Conservation (phyloP, 2,329 filamentous ascomycete species). For the Phoma sp. region DNA sequence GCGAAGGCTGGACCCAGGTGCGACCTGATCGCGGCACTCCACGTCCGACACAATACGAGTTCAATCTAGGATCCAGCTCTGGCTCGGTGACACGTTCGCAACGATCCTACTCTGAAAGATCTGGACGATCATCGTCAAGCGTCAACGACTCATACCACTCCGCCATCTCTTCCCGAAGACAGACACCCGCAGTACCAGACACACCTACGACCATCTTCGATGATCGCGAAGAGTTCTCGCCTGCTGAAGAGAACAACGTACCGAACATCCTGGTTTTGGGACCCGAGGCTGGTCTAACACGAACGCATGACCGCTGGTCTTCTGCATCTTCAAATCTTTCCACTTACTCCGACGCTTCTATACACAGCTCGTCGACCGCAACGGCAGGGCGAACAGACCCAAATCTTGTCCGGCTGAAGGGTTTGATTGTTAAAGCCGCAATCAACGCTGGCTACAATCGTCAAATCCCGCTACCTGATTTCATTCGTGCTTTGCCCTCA, state of each 20-base stretch:
- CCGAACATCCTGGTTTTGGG: slow-evolving; percentile 91
- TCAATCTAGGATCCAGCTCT: slow-evolving; percentile 53
- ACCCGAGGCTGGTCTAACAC: slow-evolving; percentile 62
- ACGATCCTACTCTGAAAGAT: slow-evolving; percentile 44
- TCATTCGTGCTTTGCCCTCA: slow-evolving; percentile 76
- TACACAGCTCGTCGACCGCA: slow-evolving; percentile 73
- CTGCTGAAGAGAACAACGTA: slow-evolving; percentile 73
- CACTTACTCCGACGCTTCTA: slow-evolving; percentile 74
- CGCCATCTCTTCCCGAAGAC: slow-evolving; percentile 49
- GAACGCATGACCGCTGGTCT: slow-evolving; percentile 76
- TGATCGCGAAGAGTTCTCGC: slow-evolving; percentile 78
- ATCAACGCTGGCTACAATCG: slow-evolving; percentile 83
- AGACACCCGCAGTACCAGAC: slow-evolving; percentile 66
- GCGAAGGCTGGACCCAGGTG: slow-evolving; percentile 89
- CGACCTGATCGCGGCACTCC: slow-evolving; percentile 87
- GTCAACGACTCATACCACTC: slow-evolving; percentile 56
- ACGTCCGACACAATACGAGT: slow-evolving; percentile 78
- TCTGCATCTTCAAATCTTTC: slow-evolving; percentile 78
- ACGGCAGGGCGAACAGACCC: slow-evolving; percentile 74
- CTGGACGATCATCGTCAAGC: slow-evolving; percentile 50
- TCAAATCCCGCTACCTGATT: slow-evolving; percentile 70
- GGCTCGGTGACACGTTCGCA: slow-evolving; percentile 46
- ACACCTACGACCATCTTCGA: slow-evolving; percentile 96
- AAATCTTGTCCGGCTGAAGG: slow-evolving; percentile 79
- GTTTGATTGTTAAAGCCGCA: slow-evolving; percentile 82